Conservation (phyloP, 495 filamentous ascomycete genomes). For the Aspergillus baeticus region DNA sequence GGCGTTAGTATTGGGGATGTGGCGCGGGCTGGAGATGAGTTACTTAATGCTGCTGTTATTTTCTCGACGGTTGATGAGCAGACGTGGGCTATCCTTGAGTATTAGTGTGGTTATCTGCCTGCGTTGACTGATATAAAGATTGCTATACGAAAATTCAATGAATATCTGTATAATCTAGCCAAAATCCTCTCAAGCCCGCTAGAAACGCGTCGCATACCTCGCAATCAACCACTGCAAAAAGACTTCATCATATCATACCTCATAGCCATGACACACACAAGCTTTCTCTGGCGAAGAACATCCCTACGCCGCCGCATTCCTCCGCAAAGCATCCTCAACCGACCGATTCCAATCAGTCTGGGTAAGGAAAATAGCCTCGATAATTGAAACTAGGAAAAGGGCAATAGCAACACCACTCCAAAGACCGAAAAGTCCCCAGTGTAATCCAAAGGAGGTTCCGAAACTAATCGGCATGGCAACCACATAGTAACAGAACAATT, state of each 20-base stretch:
- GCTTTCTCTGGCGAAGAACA: background rate
- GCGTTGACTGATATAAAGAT: background rate
- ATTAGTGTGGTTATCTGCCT: conserved; percentile 26
- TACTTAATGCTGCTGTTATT: conserved; percentile 68
- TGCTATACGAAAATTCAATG: background rate
- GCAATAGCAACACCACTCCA: conserved; percentile 81
- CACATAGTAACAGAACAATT: conserved; percentile 79
- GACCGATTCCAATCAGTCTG: conserved; percentile 70
- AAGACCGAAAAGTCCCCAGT: conserved; percentile 72
- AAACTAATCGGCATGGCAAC: conserved; percentile 84
- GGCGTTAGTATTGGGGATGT: conserved; percentile 67
- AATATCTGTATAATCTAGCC: background rate
- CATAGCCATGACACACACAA: background rate
- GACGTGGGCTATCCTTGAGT: conserved; percentile 73
- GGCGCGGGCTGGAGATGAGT: conserved; percentile 70
- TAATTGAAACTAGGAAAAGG: conserved; percentile 58
- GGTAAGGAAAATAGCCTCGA: conserved; percentile 67
- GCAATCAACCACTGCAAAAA: background rate
- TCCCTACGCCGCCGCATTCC: conserved; percentile 59
- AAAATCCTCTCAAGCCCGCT: too few species aligned
- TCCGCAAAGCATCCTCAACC: conserved; percentile 66
- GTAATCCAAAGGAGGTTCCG: conserved; percentile 66
- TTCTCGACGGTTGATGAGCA: conserved; percentile 90
- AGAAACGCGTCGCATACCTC: background rate
- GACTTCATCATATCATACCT: background rate